These are phyloP conservation scores for Xylaria sp. DNA, from an alignment of 2,329 filamentous ascomycete genomes.

Conservation along the genomic window DNA sequence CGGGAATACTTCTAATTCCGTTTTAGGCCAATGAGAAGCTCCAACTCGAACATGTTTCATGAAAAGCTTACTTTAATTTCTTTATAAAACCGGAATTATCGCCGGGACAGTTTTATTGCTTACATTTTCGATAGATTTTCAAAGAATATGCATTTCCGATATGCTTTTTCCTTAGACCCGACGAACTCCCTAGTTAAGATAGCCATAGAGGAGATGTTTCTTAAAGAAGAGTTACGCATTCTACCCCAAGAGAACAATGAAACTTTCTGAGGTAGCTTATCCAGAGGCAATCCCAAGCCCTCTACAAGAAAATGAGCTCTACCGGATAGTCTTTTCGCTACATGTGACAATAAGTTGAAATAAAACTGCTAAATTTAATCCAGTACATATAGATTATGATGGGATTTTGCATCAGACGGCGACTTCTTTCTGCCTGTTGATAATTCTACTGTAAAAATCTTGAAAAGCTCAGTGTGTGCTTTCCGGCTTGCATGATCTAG, in stretches of 20 bases:
- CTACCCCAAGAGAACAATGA: too few species aligned
- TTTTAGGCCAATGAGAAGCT: conserved; percentile 16
- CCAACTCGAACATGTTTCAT: conserved; percentile 9
- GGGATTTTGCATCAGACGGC: background rate
- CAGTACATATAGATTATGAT: background rate
- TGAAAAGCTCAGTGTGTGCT: background rate
- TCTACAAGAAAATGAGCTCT: background rate
- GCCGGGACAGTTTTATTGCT: background rate
- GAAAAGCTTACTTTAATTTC: background rate
- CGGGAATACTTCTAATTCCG: conserved; percentile 11
- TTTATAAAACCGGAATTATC: background rate
- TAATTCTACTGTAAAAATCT: background rate
- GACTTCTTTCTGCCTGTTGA: background rate
- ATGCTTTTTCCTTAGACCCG: background rate
- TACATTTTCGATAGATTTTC: background rate
- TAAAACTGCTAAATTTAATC: background rate
- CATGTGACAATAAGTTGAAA: background rate
- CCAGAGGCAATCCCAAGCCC: too few species aligned
- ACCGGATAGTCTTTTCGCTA: background rate
- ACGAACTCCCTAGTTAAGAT: background rate
- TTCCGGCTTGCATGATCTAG: background rate
- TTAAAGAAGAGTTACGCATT: background rate
- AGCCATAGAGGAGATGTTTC: too few species aligned
- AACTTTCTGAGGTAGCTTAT: too few species aligned
- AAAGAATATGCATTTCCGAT: background rate